phyloP scores from a whole-genome alignment of 257 asterid genomes.

The Petunia axillaris region DNA sequence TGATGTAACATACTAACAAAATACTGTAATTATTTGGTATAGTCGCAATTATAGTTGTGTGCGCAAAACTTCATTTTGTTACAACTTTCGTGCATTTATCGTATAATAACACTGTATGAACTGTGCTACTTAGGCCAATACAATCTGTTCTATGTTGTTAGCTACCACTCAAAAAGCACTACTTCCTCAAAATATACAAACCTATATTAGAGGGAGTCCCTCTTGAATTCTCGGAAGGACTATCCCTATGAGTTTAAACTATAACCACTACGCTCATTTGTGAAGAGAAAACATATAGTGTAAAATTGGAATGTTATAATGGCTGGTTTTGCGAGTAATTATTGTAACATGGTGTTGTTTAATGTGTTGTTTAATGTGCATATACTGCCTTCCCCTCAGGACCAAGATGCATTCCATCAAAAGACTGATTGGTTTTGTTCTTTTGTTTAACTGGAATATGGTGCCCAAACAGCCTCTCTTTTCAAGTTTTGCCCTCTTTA shows the following conservation, averaged over 20 bases:
- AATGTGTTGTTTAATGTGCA: neutral
- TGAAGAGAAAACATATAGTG: neutral
- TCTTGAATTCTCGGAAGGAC: neutral
- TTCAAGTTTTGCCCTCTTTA: too few relatives aligned
- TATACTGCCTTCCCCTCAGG: neutral
- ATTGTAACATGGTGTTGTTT: neutral
- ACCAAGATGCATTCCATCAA: neutral
- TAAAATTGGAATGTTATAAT: neutral
- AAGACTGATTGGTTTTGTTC: too few relatives aligned
- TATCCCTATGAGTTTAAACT: neutral
- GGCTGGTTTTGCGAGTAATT: neutral
- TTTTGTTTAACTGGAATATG: too few relatives aligned
- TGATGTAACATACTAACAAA: neutral
- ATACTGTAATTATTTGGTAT: neutral
- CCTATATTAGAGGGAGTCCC: neutral
- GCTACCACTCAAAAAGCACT: neutral
- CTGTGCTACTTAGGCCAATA: neutral
- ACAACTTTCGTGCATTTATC: neutral
- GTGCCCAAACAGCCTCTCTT: too few relatives aligned
- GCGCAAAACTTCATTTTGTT: neutral
- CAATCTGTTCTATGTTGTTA: neutral
- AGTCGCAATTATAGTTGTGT: neutral
- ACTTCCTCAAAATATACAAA: neutral
- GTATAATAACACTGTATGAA: neutral
- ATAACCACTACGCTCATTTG: neutral